phyloP scores from a whole-genome alignment of 306 rosid species.

The Rosa persica region DNA sequence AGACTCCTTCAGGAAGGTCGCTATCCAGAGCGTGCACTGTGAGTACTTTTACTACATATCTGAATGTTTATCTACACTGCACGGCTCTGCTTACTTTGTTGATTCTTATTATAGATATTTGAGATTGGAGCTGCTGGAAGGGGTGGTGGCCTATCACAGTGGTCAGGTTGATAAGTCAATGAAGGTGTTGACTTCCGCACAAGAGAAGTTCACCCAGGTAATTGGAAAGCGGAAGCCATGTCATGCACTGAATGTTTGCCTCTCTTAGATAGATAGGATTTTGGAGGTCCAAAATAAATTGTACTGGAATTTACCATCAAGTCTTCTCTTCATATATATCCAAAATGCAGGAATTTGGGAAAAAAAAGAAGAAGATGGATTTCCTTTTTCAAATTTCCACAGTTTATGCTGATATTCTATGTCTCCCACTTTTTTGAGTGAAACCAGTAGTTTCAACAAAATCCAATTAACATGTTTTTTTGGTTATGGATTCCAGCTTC shows the following conservation, averaged over 20 bases:
- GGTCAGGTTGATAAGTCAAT: slow-evolving; percentile 69
- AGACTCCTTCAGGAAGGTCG: slow-evolving; percentile 75
- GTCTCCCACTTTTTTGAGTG: neutral
- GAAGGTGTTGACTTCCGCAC: slow-evolving; percentile 61
- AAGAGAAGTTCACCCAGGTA: slow-evolving; percentile 59
- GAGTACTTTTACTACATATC: slow-evolving; percentile 30
- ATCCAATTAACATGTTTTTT: neutral
- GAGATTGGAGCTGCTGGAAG: slow-evolving; percentile 91
- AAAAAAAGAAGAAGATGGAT: neutral
- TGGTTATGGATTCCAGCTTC: slow-evolving; percentile 57
- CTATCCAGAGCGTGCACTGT: slow-evolving; percentile 90
- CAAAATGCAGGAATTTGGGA: neutral
- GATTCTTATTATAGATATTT: slow-evolving; percentile 49
- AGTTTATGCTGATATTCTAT: neutral
- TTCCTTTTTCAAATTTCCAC: neutral
- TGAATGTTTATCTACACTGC: neutral
- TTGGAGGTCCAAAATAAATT: neutral
- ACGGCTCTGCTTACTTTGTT: slow-evolving; percentile 12
- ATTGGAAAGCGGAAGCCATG: neutral
- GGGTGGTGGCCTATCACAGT: slow-evolving; percentile 85
- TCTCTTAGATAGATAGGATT: neutral
- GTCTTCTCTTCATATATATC: neutral
- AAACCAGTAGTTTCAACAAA: neutral
- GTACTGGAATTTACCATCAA: neutral
- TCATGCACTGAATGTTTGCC: neutral